Base-by-base conservation (phyloP, 1,284 basidiomycete species). In the Phaffia rhodozyma region DNA sequence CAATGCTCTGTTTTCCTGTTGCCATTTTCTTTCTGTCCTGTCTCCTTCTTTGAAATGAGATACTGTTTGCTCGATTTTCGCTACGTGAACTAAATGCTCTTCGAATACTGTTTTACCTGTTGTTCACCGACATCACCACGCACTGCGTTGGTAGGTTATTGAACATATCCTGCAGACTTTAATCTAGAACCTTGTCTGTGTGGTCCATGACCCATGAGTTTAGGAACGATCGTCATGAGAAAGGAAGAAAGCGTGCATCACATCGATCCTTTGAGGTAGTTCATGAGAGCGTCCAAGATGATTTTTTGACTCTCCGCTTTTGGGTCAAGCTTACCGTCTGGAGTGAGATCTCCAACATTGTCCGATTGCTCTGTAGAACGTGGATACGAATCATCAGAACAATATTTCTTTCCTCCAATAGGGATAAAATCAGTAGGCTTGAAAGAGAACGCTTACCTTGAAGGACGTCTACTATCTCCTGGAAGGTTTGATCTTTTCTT, bases 401-500 rank as follows among this genome's bases (percentile, higher is more conserved):
- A 9, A 21, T 1, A 13, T 29, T 25, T 3, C 32, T 27, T 29
- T 23, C 1, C 23, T 30, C 9, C 27, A 49, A 6, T 18, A 56
- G 60, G 56, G 61, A 48, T 5, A n/a, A 5, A 30, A 52, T 23
- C 6, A 4, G 50, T 29, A 9, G 54, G 29, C 13, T 5, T 34
- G 7, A 54, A 23, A 27, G 23, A 58, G 18, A 25, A 25, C 21
- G 67, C 72, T 61, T 27, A 74, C 75, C 75, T 58, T 68, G 68
- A 23, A 76, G 61, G 23, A 74, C 69, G 1, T 60, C 63, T 1
- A 71, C 55, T 11, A 75, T 69, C 43, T 71, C 67, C n/a, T 59
- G 55, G 50, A 76, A 71, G 0, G 72, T 70, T 52, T 69, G 67
- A 50, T 71, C 84, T 70, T 84, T 86, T 51, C 91, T 81, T 51